Evolutionary conservation across 192 early-diverging fungal species (phyloP), one percentile per base, ranked within the genome.

Genomic region (Backusella tarrabulga): DNA sequence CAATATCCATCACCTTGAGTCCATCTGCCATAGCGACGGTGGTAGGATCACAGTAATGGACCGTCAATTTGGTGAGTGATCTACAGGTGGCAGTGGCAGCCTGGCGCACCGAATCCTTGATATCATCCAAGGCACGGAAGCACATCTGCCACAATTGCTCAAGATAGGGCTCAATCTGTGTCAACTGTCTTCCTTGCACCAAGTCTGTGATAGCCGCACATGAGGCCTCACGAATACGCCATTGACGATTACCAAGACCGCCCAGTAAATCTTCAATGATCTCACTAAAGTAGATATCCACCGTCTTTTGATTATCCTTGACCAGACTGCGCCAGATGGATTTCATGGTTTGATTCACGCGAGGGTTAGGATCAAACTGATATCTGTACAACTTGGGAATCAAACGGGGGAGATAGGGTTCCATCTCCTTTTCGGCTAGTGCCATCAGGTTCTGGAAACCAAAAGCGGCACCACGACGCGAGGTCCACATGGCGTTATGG

Each of bases 401-500:
- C 19, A 97, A 80, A 23, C 90, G 87, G 6, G 88, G 84, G 36
- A 98, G 81, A 80, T 95, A 85, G 2, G 95, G 95, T 78, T 93
- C 87, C 9, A 98, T 87, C 41, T 97, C 91, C 17, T 88, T 88
- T 70, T 92, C 91, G 9, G 97, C 94, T 44, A 91, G 85, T 5
- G 92, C 85, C 40, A 95, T 92, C 73, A 97, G 90, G 6, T 89
- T 89, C 6, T 91, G 88, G 69, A 98, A 95, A 15, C 96, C 96
- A 80, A 96, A 92, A 11, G 93, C 92, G 9, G 95, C 95, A 38
- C 95, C 96, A 32, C 95, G 87, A 26, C 95, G 85, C 15, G 95
- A 95, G 75, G 92, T 92, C 95, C 96, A 97, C 86, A 96, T 90
- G 7, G 95, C 95, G 68, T 95, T 93, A 79, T 97, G 94, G 41